Evolutionary conservation across 768 basidiomycete species (phyloP), one percentile per base, ranked within the genome.

Genomic region (Tricholoma furcatifolium): DNA sequence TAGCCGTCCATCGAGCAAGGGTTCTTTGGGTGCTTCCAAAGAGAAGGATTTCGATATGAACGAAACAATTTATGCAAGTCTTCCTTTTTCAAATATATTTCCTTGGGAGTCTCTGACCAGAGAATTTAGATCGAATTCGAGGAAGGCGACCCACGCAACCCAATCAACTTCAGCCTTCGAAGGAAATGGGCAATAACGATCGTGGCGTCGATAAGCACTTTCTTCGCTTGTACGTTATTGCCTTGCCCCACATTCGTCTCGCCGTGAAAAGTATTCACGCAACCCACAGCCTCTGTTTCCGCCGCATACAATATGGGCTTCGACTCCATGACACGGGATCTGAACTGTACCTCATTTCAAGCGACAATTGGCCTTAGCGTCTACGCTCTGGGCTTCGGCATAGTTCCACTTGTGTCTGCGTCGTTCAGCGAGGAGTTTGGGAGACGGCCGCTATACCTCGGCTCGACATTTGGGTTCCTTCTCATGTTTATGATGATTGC

Each of bases 391-490:
- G 85, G 84, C 2, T 88, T 88, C 56, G 83, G 74, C 14, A 34
- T 87, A 18, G 67, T 83, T 14, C 86, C 87, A 0, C 79, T 88
- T 3, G 67, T 88, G 15, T 80, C 85, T 0, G 83, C 87, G 15
- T 78, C 86, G 0, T 78, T 88, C 56, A 87, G 85, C 61, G 87
- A 89, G 61, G 87, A 89, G 60, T 82, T 87, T 51, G 87, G 87
- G 11, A 68, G 87, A 38, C 78, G 79, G 45, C 83, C 80, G 1
- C 54, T 88, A 1, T 88, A 86, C 56, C 62, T 83, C 15, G 70
- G 66, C 30, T 83, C 82, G 1, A 67, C 67, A 10, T 59, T 78
- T 23, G 74, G 79, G 9, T 83, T 84, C 58, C 59, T 75, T 21
- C 56, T 76, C 20, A 80, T 77, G 70, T 84, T 79, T 59, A 56